Conservation (phyloP, 148 eudicot genomes). For the Nepenthes gracilis region DNA sequence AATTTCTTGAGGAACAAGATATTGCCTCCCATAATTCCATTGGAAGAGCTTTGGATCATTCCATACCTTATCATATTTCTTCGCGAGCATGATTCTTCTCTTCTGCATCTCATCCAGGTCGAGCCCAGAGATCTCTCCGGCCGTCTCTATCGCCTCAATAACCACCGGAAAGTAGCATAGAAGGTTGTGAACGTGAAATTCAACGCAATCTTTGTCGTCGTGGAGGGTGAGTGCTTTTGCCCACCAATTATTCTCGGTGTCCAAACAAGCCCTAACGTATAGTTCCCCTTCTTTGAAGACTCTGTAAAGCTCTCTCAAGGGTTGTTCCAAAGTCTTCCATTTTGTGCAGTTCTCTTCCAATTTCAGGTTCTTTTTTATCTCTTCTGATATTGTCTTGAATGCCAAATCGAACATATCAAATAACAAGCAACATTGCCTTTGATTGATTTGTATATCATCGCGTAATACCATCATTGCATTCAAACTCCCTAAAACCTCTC, state of each 20-base stretch:
- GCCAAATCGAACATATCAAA: conserved; percentile 32
- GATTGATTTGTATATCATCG: conserved; percentile 35
- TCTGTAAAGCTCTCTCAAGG: conserved; percentile 42
- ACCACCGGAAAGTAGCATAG: conserved; percentile 35
- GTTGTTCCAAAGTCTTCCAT: conserved; percentile 57
- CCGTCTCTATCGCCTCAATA: conserved; percentile 53
- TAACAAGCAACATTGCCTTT: conserved; percentile 43
- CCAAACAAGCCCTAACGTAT: conserved; percentile 39
- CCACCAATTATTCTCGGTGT: conserved; percentile 41
- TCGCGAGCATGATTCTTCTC: conserved; percentile 31
- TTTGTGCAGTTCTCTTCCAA: conserved; percentile 51
- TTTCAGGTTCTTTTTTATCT: conserved; percentile 41
- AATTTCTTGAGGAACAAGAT: conserved; percentile 45
- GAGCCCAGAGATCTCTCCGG: conserved; percentile 42
- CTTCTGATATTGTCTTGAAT: conserved; percentile 40
- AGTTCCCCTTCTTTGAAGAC: conserved; percentile 56
- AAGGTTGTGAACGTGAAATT: conserved; percentile 48
- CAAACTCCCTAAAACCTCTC: conserved; percentile 55
- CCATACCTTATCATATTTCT: conserved; percentile 46
- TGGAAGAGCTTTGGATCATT: conserved; percentile 48
- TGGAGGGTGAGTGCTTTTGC: conserved; percentile 34
- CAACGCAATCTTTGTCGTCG: conserved; percentile 36
- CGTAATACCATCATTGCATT: conserved; percentile 48
- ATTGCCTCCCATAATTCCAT: conserved; percentile 52
- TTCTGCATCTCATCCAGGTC: conserved; percentile 61